Percentiles rank a stretch among this genome's conserved stretches.
Conservation (phyloP, 148 eudicot species). For the Rhododendron vialii region DNA sequence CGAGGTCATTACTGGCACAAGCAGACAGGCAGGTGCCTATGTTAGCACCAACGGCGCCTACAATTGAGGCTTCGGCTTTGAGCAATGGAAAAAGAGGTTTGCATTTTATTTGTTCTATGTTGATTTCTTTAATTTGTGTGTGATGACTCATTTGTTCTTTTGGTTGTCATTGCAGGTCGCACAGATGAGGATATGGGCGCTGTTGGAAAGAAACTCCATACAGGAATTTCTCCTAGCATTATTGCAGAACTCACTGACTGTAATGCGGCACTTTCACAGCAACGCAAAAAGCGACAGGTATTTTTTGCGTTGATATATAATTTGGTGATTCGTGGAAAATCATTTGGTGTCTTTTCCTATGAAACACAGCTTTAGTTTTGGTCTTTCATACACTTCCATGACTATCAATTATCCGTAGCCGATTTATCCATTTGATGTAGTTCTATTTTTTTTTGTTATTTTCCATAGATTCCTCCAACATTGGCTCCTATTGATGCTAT, state of each 20-base stretch:
- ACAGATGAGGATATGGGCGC: conserved; percentile 61
- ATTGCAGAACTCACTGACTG: conserved; percentile 82
- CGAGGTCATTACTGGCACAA: conserved; percentile 69
- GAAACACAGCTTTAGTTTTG: background rate
- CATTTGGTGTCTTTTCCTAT: background rate
- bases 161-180: conserved; percentile 37
- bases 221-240: conserved; percentile 68
- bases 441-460: background rate
- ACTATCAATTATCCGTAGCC: background rate
- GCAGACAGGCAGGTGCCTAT: conserved; percentile 79
- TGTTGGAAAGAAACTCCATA: conserved; percentile 57
- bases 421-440: background rate
- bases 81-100: conserved; percentile 96
- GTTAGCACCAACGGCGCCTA: conserved; percentile 33
- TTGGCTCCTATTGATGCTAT: conserved; percentile 75
- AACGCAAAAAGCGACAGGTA: conserved; percentile 88
- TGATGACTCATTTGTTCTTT: conserved; percentile 5
- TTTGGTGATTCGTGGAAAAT: background rate
- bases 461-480: conserved; percentile 68
- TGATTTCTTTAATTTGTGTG: background rate
- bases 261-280: conserved; percentile 82
- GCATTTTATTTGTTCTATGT: background rate
- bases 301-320: background rate
- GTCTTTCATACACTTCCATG: background rate
- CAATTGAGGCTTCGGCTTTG: conserved; percentile 46